Percentiles rank a stretch among this genome's conserved stretches.
Evolutionary conservation across 192 early-diverging fungal genomes (phyloP).

Genomic region (Lunasporangiospora selenospora): DNA sequence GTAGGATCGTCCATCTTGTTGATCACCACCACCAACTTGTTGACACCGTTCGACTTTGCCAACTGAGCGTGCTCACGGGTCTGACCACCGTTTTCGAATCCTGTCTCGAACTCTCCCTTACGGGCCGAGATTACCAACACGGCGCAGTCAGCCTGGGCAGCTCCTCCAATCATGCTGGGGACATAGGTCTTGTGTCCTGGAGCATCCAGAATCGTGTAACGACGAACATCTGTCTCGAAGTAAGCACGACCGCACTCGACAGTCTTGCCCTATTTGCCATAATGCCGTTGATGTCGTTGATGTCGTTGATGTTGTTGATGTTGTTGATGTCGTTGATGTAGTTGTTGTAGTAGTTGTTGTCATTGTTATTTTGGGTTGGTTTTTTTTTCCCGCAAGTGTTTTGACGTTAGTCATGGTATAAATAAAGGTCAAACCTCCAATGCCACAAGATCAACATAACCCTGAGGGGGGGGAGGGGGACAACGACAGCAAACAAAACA

Average conservation of each 20-base stretch:
- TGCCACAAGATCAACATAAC: not conserved
- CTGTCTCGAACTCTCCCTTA: conserved; percentile 99
- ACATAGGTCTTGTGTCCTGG: conserved; percentile 99
- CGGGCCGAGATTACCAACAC: conserved; percentile 97
- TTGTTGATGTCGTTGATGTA: no score
- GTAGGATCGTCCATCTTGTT: conserved; percentile 99
- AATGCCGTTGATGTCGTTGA: no score
- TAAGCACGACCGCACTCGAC: conserved; percentile 98
- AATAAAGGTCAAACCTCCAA: conserved; percentile 13
- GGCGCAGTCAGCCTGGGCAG: conserved; percentile 96
- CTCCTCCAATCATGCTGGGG: conserved; percentile 97
- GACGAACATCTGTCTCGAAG: conserved; percentile 95
- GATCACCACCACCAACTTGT: conserved; percentile 90
- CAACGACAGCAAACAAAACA: not conserved
- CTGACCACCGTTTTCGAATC: conserved; percentile 99
- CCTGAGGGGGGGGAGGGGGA: no score
- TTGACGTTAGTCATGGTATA: no score
- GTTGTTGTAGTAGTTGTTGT: no score
- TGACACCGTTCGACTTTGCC: conserved; percentile 97
- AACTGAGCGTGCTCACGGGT: conserved; percentile 98
- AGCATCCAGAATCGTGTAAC: conserved; percentile 98
- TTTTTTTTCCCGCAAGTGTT: no score
- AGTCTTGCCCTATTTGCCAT: conserved; percentile 89
- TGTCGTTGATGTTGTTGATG: no score
- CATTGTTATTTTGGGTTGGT: no score